phyloP scores from a whole-genome alignment of 805 yeast species.

The Lipomyces oligophaga region DNA sequence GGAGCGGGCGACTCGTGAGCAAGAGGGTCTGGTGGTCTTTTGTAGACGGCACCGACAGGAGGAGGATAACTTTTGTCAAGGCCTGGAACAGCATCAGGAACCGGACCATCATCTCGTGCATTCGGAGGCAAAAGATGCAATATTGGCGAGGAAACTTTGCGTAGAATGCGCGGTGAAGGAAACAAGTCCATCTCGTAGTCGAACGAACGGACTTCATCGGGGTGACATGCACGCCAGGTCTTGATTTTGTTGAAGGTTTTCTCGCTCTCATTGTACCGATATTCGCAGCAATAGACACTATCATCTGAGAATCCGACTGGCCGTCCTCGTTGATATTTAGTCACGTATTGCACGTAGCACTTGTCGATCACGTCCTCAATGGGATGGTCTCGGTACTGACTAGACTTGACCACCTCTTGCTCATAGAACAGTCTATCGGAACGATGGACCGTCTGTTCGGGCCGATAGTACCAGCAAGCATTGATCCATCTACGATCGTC shows the following conservation, averaged over 20 bases:
- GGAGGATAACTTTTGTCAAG: conserved; percentile 91
- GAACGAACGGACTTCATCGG: conserved; percentile 86
- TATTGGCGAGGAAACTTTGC: conserved; percentile 78
- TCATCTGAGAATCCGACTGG: conserved; percentile 64
- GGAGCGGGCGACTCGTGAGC: conserved; percentile 65
- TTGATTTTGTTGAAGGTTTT: conserved; percentile 90
- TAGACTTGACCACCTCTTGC: conserved; percentile 94
- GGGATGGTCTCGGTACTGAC: conserved; percentile 91
- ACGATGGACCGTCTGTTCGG: conserved; percentile 96
- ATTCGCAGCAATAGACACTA: conserved; percentile 90
- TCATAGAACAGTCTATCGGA: conserved; percentile 84
- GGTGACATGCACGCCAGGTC: conserved; percentile 98
- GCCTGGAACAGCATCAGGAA: conserved; percentile 79
- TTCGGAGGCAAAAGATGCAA: conserved; percentile 70
- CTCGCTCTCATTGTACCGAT: conserved; percentile 85
- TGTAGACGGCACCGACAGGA: conserved; percentile 84
- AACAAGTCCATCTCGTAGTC: conserved; percentile 50
- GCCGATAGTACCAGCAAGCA: conserved; percentile 96
- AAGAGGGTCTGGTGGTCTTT: conserved; percentile 66
- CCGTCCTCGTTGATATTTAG: conserved; percentile 92
- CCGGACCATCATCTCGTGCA: conserved; percentile 66
- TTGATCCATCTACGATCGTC: conserved; percentile 85
- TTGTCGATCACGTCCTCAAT: conserved; percentile 87
- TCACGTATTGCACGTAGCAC: conserved; percentile 90
- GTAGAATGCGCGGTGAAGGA: conserved; percentile 72